Conservation (phyloP, 1,284 basidiomycete species). For the Microbotryum scabiosae region DNA sequence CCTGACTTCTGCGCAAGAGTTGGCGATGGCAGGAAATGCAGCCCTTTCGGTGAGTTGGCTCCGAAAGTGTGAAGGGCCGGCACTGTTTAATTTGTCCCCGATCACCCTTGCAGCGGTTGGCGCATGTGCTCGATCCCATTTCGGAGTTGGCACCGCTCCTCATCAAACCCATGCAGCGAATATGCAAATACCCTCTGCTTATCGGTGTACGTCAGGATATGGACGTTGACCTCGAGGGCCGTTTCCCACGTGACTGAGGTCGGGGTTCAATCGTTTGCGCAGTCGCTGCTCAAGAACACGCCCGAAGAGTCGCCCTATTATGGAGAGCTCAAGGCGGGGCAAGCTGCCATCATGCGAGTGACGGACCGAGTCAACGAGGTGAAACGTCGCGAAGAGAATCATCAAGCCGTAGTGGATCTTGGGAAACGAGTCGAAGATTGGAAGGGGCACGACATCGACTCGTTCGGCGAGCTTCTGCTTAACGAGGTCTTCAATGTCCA, state of each 20-base stretch:
- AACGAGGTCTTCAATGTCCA: conserved; percentile 94
- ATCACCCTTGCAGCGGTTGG: conserved; percentile 24
- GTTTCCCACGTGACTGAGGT: neutral
- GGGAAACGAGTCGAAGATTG: conserved; percentile 89
- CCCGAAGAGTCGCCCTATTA: conserved; percentile 55
- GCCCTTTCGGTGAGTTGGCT: conserved; percentile 57
- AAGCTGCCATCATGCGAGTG: conserved; percentile 80
- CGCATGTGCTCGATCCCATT: conserved; percentile 41
- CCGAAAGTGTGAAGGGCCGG: no score
- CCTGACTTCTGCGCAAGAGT: conserved; percentile 75
- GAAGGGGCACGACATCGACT: conserved; percentile 93
- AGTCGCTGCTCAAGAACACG: conserved; percentile 57
- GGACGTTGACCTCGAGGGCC: neutral
- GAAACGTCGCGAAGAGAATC: conserved; percentile 69
- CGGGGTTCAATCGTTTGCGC: neutral
- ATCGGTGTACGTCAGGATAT: conserved; percentile 47
- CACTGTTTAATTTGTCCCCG: neutral
- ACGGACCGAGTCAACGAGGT: conserved; percentile 96
- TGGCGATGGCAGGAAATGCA: conserved; percentile 76
- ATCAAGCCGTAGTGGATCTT: conserved; percentile 78
- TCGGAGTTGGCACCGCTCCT: conserved; percentile 75
- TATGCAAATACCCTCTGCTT: conserved; percentile 67
- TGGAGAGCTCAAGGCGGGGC: conserved; percentile 74
- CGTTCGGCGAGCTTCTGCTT: conserved; percentile 85
- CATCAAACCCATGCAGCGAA: conserved; percentile 68